Base-by-base conservation (phyloP, 805 yeast species). In the Candida koratica region DNA sequence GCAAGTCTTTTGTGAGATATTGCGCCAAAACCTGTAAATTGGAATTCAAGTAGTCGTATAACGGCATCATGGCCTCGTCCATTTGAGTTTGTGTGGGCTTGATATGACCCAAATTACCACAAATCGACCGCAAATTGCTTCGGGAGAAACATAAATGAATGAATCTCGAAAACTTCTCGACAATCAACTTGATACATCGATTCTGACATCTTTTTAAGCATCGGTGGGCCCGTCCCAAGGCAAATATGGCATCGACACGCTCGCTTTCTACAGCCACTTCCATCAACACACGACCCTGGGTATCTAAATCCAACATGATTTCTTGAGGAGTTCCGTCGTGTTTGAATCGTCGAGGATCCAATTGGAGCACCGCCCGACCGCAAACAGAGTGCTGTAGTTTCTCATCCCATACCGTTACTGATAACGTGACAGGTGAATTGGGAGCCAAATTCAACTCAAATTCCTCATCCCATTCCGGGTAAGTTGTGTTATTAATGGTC, bases 381-480 rank as follows among this genome's bases (percentile, higher is more conserved):
- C 83, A 74, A 4, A 83, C 58, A 6, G 76, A 76, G 41, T 82
- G 82, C 6, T 75, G 68, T 2, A 76, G 65, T 26, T 57, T 61
- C 27, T 77, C 81, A 48, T 81, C 81, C 94, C 95, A 85, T 0
- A 84, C 73, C 1, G 81, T 79, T 1, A 77, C 73, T 2, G 77
- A 70, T 1, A 83, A 45, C 17, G 75, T 66, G 24, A 70, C 60
- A 2, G 72, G 52, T 2, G 70, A 56, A 15, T 66, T 58, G 0
- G 71, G 67, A 11, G 58, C 54, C 10, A 66, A 34, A 4, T 64
- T 60, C 6, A 65, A 40, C 54, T 87, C 95, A 53, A 87, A 85
- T 38, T 83, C 84, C 61, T 89, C 96, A 49, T 85, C 84, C 94
- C 94, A 90, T 11, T 72, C 75, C 0, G 97, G 96, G 47, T 79